Percentiles rank a stretch among this genome's conserved stretches.
Evolutionary conservation across 1,284 basidiomycete species (phyloP).

Genomic region (Anthracocystis panici-leucophaei): DNA sequence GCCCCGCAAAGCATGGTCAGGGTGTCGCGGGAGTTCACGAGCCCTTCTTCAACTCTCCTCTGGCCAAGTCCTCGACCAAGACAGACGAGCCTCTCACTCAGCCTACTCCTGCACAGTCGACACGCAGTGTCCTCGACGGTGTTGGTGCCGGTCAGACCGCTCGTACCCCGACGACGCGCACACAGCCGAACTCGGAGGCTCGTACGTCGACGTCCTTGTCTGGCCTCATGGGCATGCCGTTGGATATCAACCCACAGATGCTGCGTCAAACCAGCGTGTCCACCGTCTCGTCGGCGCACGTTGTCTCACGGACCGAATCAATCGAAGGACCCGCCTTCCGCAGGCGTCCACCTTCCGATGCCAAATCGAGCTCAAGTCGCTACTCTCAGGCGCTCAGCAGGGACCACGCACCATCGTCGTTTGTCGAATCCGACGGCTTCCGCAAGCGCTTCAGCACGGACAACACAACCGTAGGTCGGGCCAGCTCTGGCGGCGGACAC

Average conservation of each 20-base stretch:
- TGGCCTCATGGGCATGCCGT: slow-evolving; percentile 53
- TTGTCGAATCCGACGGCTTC: slow-evolving; percentile 30
- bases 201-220: slow-evolving; percentile 46
- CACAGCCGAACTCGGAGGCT: slow-evolving; percentile 18
- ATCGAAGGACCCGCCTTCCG: slow-evolving; percentile 13
- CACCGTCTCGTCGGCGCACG: slow-evolving; percentile 29
- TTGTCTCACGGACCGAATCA: slow-evolving; percentile 11
- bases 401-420: slow-evolving; percentile 32
- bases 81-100: slow-evolving; percentile 43
- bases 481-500: slow-evolving; percentile 53
- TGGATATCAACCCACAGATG: slow-evolving; percentile 39
- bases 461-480: slow-evolving; percentile 45
- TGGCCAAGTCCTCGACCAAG: slow-evolving; percentile 46
- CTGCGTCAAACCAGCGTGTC: slow-evolving; percentile 41
- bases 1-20: slow-evolving; percentile 27
- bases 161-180: slow-evolving; percentile 19
- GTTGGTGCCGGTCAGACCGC: background rate
- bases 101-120: background rate
- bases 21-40: slow-evolving; percentile 5
- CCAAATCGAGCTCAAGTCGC: slow-evolving; percentile 44
- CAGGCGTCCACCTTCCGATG: slow-evolving; percentile 38
- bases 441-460: slow-evolving; percentile 48
- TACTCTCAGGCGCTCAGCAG: slow-evolving; percentile 42
- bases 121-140: slow-evolving; percentile 23
- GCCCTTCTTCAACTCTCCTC: slow-evolving; percentile 30